A percentile compares a stretch with the other conserved stretches of the same genome.
Conservation (phyloP, 2,329 filamentous ascomycete species). For the Colletotrichum graminicola region DNA sequence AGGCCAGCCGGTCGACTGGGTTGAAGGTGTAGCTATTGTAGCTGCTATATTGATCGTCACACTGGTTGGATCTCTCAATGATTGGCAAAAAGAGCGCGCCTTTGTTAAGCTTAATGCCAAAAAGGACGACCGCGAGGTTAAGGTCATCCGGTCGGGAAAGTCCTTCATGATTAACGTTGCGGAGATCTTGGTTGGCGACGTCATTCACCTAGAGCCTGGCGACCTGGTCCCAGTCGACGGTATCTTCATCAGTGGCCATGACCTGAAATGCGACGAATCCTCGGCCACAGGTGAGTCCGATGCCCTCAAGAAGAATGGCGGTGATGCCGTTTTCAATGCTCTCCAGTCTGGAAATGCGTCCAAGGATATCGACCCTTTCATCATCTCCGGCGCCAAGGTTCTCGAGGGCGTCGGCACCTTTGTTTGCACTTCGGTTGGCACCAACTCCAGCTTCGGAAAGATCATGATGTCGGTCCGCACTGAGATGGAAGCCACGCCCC, state of each 20-base stretch:
- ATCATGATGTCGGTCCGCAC: conserved; percentile 68
- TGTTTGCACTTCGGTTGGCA: conserved; percentile 67
- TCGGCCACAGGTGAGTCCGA: conserved; percentile 82
- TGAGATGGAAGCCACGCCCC: conserved; percentile 64
- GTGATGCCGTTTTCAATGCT: conserved; percentile 68
- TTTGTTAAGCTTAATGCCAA: conserved; percentile 72
- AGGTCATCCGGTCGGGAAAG: conserved; percentile 75
- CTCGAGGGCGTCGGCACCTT: conserved; percentile 67
- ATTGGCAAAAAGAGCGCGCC: conserved; percentile 77
- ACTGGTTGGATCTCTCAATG: conserved; percentile 72
- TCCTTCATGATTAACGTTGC: conserved; percentile 73
- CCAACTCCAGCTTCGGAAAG: conserved; percentile 66
- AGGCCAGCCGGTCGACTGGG: conserved; percentile 68
- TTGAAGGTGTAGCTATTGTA: conserved; percentile 76
- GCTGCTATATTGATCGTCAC: conserved; percentile 75
- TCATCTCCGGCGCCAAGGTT: conserved; percentile 68
- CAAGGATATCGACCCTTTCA: conserved; percentile 73
- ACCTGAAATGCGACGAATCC: conserved; percentile 76
- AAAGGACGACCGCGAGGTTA: conserved; percentile 75
- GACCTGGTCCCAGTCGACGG: conserved; percentile 80
- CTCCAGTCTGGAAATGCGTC: conserved; percentile 61
- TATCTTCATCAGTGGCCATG: conserved; percentile 70
- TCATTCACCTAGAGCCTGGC: conserved; percentile 76
- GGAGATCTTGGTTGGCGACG: conserved; percentile 77
- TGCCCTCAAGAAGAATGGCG: conserved; percentile 74